Evolutionary conservation across 2,329 filamentous ascomycete species (phyloP).

Genomic region (Penicillium griseofulvum): DNA sequence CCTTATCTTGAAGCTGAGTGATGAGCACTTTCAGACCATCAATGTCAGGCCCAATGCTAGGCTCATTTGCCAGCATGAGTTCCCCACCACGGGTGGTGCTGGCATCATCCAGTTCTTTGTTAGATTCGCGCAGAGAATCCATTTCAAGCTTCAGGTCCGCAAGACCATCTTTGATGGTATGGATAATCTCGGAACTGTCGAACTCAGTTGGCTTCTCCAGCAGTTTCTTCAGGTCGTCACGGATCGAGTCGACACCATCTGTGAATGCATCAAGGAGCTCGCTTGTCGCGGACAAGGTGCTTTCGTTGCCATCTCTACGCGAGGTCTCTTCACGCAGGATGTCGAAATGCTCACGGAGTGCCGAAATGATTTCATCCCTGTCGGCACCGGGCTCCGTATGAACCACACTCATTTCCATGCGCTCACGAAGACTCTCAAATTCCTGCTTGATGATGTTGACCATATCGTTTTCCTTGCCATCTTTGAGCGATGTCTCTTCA

Average conservation of each 20-base stretch:
- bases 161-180: constrained; percentile 80
- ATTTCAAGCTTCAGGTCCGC: constrained; percentile 74
- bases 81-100: constrained; percentile 53
- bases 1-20: constrained; percentile 76
- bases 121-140: constrained; percentile 66
- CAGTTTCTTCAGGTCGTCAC: constrained; percentile 71
- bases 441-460: constrained; percentile 56
- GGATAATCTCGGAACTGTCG: constrained; percentile 84
- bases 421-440: constrained; percentile 59
- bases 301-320: constrained; percentile 55
- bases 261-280: constrained; percentile 62
- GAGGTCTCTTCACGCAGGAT: constrained; percentile 51
- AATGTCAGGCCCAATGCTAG: constrained; percentile 56
- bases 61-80: constrained; percentile 56
- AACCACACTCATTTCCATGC: constrained; percentile 31
- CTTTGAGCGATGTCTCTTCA: constrained; percentile 54
- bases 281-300: constrained; percentile 52
- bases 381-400: constrained; percentile 45
- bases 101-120: constrained; percentile 51
- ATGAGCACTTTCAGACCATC: constrained; percentile 83
- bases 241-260: constrained; percentile 70
- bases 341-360: constrained; percentile 54
- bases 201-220: constrained; percentile 77
- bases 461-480: constrained; percentile 51
- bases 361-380: constrained; percentile 68